Evolutionary conservation across 2,329 filamentous ascomycete species (phyloP).

Genomic region (Blumeria hordei): DNA sequence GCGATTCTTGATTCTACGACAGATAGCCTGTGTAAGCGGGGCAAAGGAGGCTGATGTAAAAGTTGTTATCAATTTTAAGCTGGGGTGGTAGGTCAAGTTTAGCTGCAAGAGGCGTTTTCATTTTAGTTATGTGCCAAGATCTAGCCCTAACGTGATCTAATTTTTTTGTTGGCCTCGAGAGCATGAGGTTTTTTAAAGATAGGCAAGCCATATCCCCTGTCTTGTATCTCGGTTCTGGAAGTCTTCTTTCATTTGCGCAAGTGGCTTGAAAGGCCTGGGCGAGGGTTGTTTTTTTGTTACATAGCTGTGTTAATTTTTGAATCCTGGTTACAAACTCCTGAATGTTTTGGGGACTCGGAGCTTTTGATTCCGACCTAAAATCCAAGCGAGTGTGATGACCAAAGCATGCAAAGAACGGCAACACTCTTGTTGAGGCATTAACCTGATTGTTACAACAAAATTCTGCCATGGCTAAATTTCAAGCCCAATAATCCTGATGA

Average conservation of each 20-base stretch:
- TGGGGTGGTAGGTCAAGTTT: neutral
- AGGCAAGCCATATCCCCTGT: too few relatives aligned
- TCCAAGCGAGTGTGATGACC: neutral
- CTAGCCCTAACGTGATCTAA: neutral
- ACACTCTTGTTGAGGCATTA: neutral
- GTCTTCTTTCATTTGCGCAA: too few relatives aligned
- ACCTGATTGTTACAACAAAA: neutral
- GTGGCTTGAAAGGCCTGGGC: neutral
- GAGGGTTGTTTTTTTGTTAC: neutral
- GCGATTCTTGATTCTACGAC: neutral
- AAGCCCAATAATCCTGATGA: neutral
- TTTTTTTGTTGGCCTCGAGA: too few relatives aligned
- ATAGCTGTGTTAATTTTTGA: neutral
- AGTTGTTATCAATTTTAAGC: neutral
- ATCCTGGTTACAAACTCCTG: neutral
- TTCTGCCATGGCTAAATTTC: neutral
- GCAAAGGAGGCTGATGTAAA: neutral
- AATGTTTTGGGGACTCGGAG: neutral
- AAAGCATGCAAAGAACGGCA: neutral
- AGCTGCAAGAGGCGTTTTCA: neutral
- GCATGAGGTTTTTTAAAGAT: too few relatives aligned
- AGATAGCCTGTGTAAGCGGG: neutral
- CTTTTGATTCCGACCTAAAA: neutral
- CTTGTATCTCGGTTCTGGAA: too few relatives aligned
- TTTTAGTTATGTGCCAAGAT: neutral